These are phyloP conservation scores for Physaria fendleri DNA, from an alignment of 345 rosid species.

Conservation along the genomic window DNA sequence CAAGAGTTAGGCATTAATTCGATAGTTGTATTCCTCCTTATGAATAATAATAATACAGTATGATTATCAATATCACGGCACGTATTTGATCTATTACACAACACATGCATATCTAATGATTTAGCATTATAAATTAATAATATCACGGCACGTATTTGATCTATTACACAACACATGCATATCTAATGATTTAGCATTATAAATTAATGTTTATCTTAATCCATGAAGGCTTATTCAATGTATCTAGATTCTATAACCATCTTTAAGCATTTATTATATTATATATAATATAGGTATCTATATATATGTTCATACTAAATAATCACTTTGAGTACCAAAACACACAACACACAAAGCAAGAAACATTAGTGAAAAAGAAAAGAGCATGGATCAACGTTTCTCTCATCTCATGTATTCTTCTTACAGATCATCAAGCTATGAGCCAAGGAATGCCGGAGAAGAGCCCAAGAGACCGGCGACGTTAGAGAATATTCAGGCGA, in stretches of 20 bases:
- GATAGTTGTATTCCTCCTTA: background rate
- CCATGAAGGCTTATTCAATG: conserved; percentile 18
- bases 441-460: conserved; percentile 11
- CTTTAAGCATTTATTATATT: background rate
- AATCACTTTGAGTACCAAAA: background rate
- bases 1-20: conserved; percentile 15
- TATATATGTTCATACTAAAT: conserved; percentile 6
- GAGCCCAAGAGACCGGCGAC: background rate
- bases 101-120: conserved; percentile 21
- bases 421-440: conserved; percentile 14
- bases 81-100: background rate
- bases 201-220: conserved; percentile 8
- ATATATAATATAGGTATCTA: background rate
- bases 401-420: conserved; percentile 11
- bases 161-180: conserved; percentile 15
- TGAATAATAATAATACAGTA: background rate
- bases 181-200: conserved; percentile 15
- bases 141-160: no score
- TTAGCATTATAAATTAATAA: background rate
- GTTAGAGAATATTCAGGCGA: conserved; percentile 3
- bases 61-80: conserved; percentile 7
- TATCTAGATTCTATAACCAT: conserved; percentile 20
- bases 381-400: conserved; percentile 6
- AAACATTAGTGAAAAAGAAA: conserved; percentile 3
- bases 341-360: background rate